Base-by-base conservation (phyloP, 352 stramenopile species). In the Peronospora belbahrii region DNA sequence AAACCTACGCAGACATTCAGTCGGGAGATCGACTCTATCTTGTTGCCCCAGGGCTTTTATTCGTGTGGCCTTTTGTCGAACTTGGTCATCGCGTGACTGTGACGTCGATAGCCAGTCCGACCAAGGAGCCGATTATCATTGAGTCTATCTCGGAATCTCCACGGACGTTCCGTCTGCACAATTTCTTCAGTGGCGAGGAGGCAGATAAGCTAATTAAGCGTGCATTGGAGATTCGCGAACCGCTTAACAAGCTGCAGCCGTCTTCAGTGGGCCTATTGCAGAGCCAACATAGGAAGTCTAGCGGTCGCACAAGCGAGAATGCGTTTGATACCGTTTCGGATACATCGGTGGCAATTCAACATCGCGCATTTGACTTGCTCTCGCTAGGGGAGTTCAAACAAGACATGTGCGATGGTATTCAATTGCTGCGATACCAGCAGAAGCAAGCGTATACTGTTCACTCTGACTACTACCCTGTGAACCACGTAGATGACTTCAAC, bases 341-440 rank as follows among this genome's bases (percentile, higher is more conserved):
- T n/a, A 74, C 73, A 27, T 70, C 85, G 13, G 50, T 92, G 13
- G 32, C 37, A 22, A 80, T 96, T 41, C 79, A 84, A 39, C 85
- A 85, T 55, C 81, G 89, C 19, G 85, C 88, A 30, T 97, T 97
- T 40, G 70, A 96, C 32, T 56, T 96, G 39, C 70, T 97, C 9
- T 83, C 85, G n/a, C 78, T 98, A 43, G 77, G 83, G 31, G 60
- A 74, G 28, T 98, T 96, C 65, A 45, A 85, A 19, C 81, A 96
- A 17, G 83, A 82, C 18, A 91, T 95, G 69, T 91, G 83, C 24
- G 94, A 98, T 61, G 95, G 94, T 9, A 77, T 98, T 14, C 93
- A 98, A 62, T 74, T 98, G 42, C 67, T 98, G 42, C 76, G 90
- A 18, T 98, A 98, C 75, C 87, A 97, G 57, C 73, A 93, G 43